phyloP scores from a whole-genome alignment of 2,329 filamentous ascomycete genomes.

The Aspergillus clavatus region DNA sequence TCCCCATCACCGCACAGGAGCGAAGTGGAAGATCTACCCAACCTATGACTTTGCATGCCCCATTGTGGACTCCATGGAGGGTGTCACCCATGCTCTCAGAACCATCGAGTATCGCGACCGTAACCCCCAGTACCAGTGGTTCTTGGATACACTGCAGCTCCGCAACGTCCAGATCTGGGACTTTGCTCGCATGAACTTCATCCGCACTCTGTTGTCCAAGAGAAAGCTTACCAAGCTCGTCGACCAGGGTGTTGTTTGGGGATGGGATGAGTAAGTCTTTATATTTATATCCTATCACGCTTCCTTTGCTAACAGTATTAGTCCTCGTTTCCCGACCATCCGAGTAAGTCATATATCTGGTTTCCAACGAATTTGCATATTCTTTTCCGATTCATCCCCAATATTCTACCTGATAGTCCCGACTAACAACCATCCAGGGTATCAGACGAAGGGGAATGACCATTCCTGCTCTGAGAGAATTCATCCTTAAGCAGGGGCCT shows the following conservation, averaged over 20 bases:
- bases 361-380: neutral
- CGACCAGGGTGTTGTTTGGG: conserved; percentile 45
- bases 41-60: conserved; percentile 64
- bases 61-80: conserved; percentile 58
- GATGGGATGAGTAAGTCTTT: conserved; percentile 42
- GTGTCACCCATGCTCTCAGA: conserved; percentile 60
- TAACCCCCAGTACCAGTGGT: conserved; percentile 50
- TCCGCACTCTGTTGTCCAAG: conserved; percentile 49
- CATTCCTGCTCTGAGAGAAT: conserved; percentile 45
- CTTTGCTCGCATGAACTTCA: conserved; percentile 51
- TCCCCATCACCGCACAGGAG: conserved; percentile 59
- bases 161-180: conserved; percentile 48
- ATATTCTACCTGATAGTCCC: neutral
- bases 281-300: too few species aligned
- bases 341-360: conserved; percentile 16
- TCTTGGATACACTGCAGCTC: conserved; percentile 45
- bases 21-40: conserved; percentile 62
- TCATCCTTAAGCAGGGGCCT: conserved; percentile 48
- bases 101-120: conserved; percentile 57
- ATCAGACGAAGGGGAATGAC: conserved; percentile 49
- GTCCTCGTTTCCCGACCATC: conserved; percentile 48
- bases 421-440: conserved; percentile 20
- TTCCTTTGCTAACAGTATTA: neutral
- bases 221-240: conserved; percentile 50
- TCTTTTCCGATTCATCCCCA: neutral